Evolutionary conservation across 352 stramenopile species (phyloP).

Genomic region (Phytophthora podocarpi): DNA sequence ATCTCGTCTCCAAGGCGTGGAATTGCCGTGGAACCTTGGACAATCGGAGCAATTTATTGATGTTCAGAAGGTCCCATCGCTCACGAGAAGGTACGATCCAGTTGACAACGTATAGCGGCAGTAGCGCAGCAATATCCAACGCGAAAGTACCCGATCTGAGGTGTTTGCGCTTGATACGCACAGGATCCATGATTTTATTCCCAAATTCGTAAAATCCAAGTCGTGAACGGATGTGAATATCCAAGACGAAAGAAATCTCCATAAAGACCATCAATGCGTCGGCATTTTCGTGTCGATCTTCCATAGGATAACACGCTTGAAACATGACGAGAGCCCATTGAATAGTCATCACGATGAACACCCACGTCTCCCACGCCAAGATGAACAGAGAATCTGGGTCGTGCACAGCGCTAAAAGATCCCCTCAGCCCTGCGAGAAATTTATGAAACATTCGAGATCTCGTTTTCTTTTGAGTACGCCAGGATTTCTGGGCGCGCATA

Average conservation of each 20-base stretch:
- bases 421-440: background rate
- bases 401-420: slow-evolving; percentile 3
- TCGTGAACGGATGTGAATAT: slow-evolving; percentile 57
- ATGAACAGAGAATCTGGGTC: slow-evolving; percentile 60
- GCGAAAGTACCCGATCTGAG: slow-evolving; percentile 47
- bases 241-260: slow-evolving; percentile 51
- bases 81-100: slow-evolving; percentile 27
- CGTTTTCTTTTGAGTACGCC: background rate
- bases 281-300: background rate
- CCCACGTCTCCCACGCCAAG: slow-evolving; percentile 63
- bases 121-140: slow-evolving; percentile 52
- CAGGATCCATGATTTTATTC: slow-evolving; percentile 65
- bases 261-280: slow-evolving; percentile 44
- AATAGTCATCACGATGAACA: slow-evolving; percentile 58
- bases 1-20: slow-evolving; percentile 57
- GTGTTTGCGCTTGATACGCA: slow-evolving; percentile 46
- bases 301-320: slow-evolving; percentile 46
- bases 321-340: slow-evolving; percentile 57
- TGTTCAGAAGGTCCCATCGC: slow-evolving; percentile 53
- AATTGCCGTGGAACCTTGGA: slow-evolving; percentile 64
- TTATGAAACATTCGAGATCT: slow-evolving; percentile 3
- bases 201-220: slow-evolving; percentile 70
- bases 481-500: background rate
- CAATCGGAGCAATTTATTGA: slow-evolving; percentile 66
- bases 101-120: slow-evolving; percentile 63